Evolutionary conservation across 1,139 yeast genomes (phyloP), one percentile per base, ranked within the genome.

Genomic region (Suhomyces yuchorum): DNA sequence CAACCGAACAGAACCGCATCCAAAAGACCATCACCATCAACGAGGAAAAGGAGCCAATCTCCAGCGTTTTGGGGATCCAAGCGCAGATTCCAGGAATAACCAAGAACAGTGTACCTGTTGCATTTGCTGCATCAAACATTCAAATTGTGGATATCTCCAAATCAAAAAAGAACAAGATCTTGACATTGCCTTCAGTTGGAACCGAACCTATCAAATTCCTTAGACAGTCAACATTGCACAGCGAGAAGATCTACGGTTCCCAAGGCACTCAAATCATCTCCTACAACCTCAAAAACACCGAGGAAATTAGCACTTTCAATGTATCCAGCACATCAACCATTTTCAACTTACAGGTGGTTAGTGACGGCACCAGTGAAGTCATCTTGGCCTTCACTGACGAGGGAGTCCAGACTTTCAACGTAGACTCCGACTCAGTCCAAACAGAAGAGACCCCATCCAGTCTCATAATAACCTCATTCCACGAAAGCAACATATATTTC

Each of bases 351-450:
- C 51, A 48, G 14, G 43, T 55, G n/a, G 37, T 37, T 4, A 43
- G 48, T 5, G 36, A 46, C 3, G 30, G 34, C 28, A 42, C 19
- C 7, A 50, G 53, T 8, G 64, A 59, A 39, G 53, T 53, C n/a
- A 43, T 69, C 8, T 56, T 65, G 40, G 70, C 65, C 3, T 54
- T 67, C n/a, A 62, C 72, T 1, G 51, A 52, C 7, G 57, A 59
- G 4, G 78, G 78, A 3, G 55, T 61, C 14, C 73, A 73, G 48
- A 54, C 70, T 4, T 70, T 68, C 53, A 53, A 53, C 19, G 55
- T 65, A 26, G 66, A 69, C 14, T 54, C 61, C 17, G 55, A 54
- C 9, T 37, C 47, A 3, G 39, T 23, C 8, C 44, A 42, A 33
- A 48, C 28, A 2, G 47, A 47, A n/a, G 51, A 43, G 17, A 43